These are phyloP conservation scores for Zymoseptoria tritici DNA, from an alignment of 2,329 filamentous ascomycete genomes.

Conservation along the genomic window DNA sequence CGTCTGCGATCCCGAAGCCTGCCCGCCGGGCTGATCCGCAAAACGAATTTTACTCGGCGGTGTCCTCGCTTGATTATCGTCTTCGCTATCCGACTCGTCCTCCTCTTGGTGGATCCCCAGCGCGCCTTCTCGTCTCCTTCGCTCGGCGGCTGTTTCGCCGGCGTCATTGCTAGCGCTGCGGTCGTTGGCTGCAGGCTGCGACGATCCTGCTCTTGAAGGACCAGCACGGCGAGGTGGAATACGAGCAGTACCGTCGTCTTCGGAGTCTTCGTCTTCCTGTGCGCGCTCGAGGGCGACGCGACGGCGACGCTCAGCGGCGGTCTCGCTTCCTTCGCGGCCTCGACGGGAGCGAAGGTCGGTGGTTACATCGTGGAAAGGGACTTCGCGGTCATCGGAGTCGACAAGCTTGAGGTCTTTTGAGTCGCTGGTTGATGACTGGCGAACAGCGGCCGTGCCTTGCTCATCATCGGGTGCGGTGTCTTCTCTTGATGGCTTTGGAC, in stretches of 20 bases:
- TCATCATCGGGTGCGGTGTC: not conserved
- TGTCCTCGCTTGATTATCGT: constrained; percentile 25
- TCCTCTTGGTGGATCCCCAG: constrained; percentile 49
- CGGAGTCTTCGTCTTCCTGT: constrained; percentile 28
- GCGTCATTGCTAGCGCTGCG: constrained; percentile 32
- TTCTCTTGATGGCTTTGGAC: not conserved
- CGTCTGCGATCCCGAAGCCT: not conserved
- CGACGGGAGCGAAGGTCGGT: constrained; percentile 20
- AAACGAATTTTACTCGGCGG: constrained; percentile 21
- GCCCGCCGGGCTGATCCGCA: constrained; percentile 16
- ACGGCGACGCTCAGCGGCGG: constrained; percentile 38
- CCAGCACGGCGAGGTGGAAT: constrained; percentile 23
- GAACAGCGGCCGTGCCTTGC: constrained; percentile 17
- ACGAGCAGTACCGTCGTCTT: constrained; percentile 34
- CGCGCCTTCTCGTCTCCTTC: constrained; percentile 65
- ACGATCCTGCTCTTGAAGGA: no score
- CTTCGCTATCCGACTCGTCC: constrained; percentile 46
- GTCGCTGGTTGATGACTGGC: constrained; percentile 35
- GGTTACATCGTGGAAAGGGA: constrained; percentile 42
- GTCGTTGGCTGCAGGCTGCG: not conserved
- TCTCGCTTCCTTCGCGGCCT: constrained; percentile 20
- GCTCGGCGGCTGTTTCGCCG: constrained; percentile 66
- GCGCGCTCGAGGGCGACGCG: constrained; percentile 28
- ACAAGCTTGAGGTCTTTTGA: constrained; percentile 37
- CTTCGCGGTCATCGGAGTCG: constrained; percentile 38